These are phyloP conservation scores for Pythium biforme DNA, from an alignment of 352 stramenopile genomes.

Conservation along the genomic window DNA sequence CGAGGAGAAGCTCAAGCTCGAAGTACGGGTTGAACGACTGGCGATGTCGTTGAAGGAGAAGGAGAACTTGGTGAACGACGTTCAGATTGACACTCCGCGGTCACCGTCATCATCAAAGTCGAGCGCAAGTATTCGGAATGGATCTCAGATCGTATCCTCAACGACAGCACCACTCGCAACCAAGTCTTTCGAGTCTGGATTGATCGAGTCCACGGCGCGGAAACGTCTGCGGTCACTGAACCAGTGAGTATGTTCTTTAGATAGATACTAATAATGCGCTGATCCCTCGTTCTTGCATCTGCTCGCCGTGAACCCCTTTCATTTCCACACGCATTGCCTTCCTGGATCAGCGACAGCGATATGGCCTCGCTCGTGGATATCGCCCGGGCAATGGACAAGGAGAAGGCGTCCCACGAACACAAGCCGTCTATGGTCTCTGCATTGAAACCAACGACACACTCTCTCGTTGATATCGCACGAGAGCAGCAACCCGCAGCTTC, in stretches of 20 bases:
- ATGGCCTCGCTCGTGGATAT: slow-evolving; percentile 42
- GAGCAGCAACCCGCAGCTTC: slow-evolving; percentile 12
- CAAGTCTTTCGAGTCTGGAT: background rate
- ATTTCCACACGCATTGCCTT: too few relatives aligned
- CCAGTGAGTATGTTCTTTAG: slow-evolving; percentile 19
- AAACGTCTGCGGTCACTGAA: slow-evolving; percentile 22
- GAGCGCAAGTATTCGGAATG: slow-evolving; percentile 7
- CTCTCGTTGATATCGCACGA: slow-evolving; percentile 40
- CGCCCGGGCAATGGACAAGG: slow-evolving; percentile 42
- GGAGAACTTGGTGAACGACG: slow-evolving; percentile 53
- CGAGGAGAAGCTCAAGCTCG: slow-evolving; percentile 60
- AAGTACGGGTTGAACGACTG: slow-evolving; percentile 48
- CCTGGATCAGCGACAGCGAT: too few relatives aligned
- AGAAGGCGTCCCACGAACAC: slow-evolving; percentile 1
- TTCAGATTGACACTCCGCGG: background rate
- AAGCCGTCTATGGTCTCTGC: background rate
- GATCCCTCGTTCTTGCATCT: background rate
- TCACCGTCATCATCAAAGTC: slow-evolving; percentile 19
- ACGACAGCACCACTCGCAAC: background rate
- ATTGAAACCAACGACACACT: slow-evolving; percentile 20
- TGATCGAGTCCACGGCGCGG: slow-evolving; percentile 11
- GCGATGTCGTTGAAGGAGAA: slow-evolving; percentile 59
- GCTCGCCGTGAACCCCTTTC: background rate
- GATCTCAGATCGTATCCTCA: slow-evolving; percentile 2
- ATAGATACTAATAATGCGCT: slow-evolving; percentile 9